phyloP scores from a whole-genome alignment of 2,329 filamentous ascomycete genomes.

The Daldinia sp. region DNA sequence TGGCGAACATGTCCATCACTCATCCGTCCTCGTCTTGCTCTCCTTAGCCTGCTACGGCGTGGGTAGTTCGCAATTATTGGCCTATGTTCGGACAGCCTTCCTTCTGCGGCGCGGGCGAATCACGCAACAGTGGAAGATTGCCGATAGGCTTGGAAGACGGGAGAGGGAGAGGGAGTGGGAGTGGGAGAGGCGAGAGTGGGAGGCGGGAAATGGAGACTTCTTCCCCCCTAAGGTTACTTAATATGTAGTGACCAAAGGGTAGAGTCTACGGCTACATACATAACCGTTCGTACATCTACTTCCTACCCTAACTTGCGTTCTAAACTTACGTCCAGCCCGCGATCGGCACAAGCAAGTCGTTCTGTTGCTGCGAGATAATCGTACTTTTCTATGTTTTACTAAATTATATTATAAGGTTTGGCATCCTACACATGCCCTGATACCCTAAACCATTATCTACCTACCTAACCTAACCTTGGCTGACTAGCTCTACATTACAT shows the following conservation, averaged over 20 bases:
- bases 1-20: slow-evolving; percentile 12
- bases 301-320: background rate
- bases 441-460: slow-evolving; percentile 2
- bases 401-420: background rate
- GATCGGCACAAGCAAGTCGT: too few relatives aligned
- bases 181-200: background rate
- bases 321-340: too few relatives aligned
- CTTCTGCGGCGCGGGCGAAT: slow-evolving; percentile 1
- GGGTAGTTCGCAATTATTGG: slow-evolving; percentile 7
- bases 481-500: slow-evolving; percentile 23
- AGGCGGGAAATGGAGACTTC: background rate
- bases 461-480: background rate
- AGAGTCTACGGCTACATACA: background rate
- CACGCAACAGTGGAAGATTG: background rate
- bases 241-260: background rate
- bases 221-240: background rate
- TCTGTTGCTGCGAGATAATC: too few relatives aligned
- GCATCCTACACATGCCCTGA: background rate
- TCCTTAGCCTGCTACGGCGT: background rate
- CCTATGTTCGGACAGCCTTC: background rate
- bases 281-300: background rate
- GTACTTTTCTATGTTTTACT: too few relatives aligned
- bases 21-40: background rate
- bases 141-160: background rate
- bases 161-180: too few relatives aligned